A percentile compares a stretch with the other conserved stretches of the same genome.
Conservation (phyloP, 1,284 basidiomycete species). For the Ganoderma sinense region DNA sequence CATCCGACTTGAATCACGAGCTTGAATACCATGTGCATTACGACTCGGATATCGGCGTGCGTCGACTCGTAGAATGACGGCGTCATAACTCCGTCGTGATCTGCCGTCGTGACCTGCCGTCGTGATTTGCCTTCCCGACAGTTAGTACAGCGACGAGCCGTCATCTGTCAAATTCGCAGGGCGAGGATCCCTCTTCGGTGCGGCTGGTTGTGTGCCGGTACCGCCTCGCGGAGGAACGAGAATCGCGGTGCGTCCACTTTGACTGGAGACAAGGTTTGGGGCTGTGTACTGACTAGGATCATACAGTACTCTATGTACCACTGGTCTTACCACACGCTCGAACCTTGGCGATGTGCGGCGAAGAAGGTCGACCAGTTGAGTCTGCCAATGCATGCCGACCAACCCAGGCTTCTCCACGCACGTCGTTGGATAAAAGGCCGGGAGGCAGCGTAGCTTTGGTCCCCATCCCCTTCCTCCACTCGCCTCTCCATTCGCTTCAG, state of each 20-base stretch:
- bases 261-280: not conserved
- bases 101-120: too few species aligned
- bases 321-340: not conserved
- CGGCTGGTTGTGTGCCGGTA: not conserved
- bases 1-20: not conserved
- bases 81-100: not conserved
- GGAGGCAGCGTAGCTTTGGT: not conserved
- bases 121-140: too few species aligned
- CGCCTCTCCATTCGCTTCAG: constrained; percentile 6
- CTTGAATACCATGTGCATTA: not conserved
- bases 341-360: not conserved
- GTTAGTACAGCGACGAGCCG: not conserved
- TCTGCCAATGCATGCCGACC: not conserved
- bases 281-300: constrained; percentile 1
- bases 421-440: not conserved
- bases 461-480: not conserved
- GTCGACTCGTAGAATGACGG: not conserved
- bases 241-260: not conserved
- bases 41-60: not conserved
- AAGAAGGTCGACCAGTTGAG: not conserved
- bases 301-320: not conserved
- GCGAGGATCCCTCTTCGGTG: not conserved
- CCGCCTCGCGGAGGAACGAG: constrained; percentile 1
- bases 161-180: not conserved
- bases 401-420: not conserved